Percentiles rank a stretch among this genome's conserved stretches.
Evolutionary conservation across 2,329 filamentous ascomycete genomes (phyloP).

Genomic region (Mollisia scopiformis): DNA sequence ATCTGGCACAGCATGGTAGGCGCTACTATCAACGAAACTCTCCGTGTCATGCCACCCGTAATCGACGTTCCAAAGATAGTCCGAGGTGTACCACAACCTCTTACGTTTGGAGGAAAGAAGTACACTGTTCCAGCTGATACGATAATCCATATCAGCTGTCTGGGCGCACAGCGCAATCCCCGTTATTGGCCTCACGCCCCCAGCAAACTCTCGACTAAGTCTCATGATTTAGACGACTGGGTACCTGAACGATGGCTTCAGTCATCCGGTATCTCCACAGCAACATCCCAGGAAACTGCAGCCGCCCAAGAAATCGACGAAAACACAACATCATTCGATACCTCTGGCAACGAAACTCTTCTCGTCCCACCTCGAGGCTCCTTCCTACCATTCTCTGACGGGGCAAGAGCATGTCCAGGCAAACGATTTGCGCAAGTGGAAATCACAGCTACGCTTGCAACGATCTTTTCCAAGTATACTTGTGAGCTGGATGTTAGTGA

Average conservation of each 20-base stretch:
- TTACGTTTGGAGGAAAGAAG: slow-evolving; percentile 20
- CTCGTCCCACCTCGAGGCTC: slow-evolving; percentile 6
- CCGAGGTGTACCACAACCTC: slow-evolving; percentile 2
- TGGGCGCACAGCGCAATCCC: slow-evolving; percentile 54
- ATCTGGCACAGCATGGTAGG: slow-evolving; percentile 24
- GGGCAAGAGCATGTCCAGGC: slow-evolving; percentile 33
- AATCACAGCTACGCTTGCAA: slow-evolving; percentile 32
- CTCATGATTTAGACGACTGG: slow-evolving; percentile 51
- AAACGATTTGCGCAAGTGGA: slow-evolving; percentile 37
- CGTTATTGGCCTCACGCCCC: slow-evolving; percentile 53
- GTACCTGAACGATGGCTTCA: slow-evolving; percentile 58
- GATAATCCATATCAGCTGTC: slow-evolving; percentile 47
- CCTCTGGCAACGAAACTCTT: background rate
- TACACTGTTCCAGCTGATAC: slow-evolving; percentile 31
- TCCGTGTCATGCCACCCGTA: slow-evolving; percentile 56
- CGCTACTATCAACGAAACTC: slow-evolving; percentile 49
- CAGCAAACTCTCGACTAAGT: slow-evolving; percentile 17
- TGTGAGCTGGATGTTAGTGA: slow-evolving; percentile 20
- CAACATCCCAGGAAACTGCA: background rate
- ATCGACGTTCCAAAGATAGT: slow-evolving; percentile 44
- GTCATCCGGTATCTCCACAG: background rate
- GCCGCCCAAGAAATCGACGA: background rate
- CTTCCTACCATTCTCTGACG: slow-evolving; percentile 35
- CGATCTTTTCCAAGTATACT: slow-evolving; percentile 15
- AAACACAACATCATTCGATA: background rate